phyloP scores from a whole-genome alignment of 768 basidiomycete genomes.

The Suillus tomentosus region DNA sequence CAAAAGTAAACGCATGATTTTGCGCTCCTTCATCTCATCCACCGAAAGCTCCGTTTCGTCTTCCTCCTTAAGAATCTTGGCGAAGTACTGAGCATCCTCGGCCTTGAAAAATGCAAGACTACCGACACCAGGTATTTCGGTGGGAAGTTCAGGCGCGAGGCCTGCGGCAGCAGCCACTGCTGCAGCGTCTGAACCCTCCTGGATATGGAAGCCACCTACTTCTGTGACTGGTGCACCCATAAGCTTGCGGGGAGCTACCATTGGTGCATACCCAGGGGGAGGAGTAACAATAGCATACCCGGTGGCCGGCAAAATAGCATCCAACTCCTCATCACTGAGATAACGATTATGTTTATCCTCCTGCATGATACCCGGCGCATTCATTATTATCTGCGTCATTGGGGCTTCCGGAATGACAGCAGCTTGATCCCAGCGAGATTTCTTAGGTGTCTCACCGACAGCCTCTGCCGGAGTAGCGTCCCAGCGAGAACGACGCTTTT shows the following conservation, averaged over 20 bases:
- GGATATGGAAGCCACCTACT: slow-evolving; percentile 92
- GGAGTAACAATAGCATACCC: slow-evolving; percentile 94
- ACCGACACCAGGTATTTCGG: slow-evolving; percentile 97
- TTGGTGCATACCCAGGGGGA: slow-evolving; percentile 90
- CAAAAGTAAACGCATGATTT: slow-evolving; percentile 95
- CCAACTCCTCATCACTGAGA: slow-evolving; percentile 93
- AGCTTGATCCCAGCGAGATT: slow-evolving; percentile 97
- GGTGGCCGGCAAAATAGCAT: slow-evolving; percentile 79
- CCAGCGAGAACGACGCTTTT: slow-evolving; percentile 95
- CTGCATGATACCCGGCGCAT: slow-evolving; percentile 77
- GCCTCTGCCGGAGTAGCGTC: slow-evolving; percentile 86
- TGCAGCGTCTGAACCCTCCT: slow-evolving; percentile 91
- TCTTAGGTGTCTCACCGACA: slow-evolving; percentile 73
- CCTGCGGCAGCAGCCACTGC: slow-evolving; percentile 89
- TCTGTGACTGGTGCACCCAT: slow-evolving; percentile 56
- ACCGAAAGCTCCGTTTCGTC: slow-evolving; percentile 91
- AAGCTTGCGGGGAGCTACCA: slow-evolving; percentile 63
- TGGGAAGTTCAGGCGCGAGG: slow-evolving; percentile 89
- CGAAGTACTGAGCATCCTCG: slow-evolving; percentile 97
- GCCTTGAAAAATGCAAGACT: slow-evolving; percentile 97
- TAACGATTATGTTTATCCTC: slow-evolving; percentile 97
- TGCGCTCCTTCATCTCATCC: slow-evolving; percentile 99
- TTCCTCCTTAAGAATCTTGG: slow-evolving; percentile 93
- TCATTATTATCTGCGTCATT: slow-evolving; percentile 85
- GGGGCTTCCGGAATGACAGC: slow-evolving; percentile 71